These are phyloP conservation scores for Aspergillus glaucus DNA, from an alignment of 2,329 filamentous ascomycete genomes.

Conservation along the genomic window DNA sequence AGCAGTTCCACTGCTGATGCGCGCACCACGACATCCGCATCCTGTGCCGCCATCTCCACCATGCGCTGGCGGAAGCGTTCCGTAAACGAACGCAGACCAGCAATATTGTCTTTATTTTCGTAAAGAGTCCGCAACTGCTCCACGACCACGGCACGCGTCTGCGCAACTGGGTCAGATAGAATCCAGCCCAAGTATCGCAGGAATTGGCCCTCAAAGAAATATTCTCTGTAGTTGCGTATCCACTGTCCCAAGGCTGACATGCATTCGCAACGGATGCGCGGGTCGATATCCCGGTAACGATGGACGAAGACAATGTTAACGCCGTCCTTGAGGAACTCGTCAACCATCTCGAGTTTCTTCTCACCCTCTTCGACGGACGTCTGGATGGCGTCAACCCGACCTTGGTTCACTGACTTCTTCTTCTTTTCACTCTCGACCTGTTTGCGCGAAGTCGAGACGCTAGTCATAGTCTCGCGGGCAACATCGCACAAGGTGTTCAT, in stretches of 20 bases:
- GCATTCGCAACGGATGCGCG: constrained; percentile 81
- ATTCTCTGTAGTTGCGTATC: constrained; percentile 77
- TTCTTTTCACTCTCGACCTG: constrained; percentile 74
- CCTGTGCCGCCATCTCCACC: constrained; percentile 85
- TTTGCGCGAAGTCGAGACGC: constrained; percentile 68
- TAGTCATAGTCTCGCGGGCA: constrained; percentile 63
- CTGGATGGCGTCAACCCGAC: constrained; percentile 66
- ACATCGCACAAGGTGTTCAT: constrained; percentile 70
- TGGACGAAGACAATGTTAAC: constrained; percentile 94
- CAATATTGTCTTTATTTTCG: constrained; percentile 70
- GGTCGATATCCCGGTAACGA: constrained; percentile 88
- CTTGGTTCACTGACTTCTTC: constrained; percentile 67
- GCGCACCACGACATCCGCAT: constrained; percentile 74
- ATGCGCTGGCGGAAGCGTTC: constrained; percentile 82
- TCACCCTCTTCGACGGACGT: constrained; percentile 64
- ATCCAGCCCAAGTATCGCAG: constrained; percentile 94
- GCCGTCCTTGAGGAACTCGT: constrained; percentile 70
- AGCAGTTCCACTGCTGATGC: constrained; percentile 75
- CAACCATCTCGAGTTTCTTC: constrained; percentile 61
- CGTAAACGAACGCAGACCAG: constrained; percentile 77
- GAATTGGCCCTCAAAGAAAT: constrained; percentile 86
- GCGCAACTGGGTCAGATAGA: constrained; percentile 69
- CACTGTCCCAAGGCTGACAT: constrained; percentile 79
- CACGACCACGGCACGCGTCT: constrained; percentile 77
- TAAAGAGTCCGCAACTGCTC: constrained; percentile 76